phyloP scores from a whole-genome alignment of 352 stramenopile species.

The Phytophthora fragariaefolia region DNA sequence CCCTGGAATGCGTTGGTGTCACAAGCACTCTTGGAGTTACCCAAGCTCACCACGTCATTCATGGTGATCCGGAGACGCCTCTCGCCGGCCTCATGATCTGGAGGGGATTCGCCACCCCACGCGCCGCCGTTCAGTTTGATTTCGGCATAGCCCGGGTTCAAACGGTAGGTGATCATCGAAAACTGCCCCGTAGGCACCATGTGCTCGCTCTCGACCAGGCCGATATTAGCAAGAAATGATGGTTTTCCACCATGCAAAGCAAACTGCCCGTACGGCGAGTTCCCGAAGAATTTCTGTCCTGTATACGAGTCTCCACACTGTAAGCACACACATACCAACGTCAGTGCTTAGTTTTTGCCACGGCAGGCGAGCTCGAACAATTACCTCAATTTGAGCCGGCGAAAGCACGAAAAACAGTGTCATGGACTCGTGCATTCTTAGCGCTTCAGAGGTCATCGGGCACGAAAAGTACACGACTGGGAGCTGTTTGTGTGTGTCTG shows the following conservation, averaged over 20 bases:
- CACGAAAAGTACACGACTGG: conserved; percentile 59
- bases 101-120: conserved; percentile 29
- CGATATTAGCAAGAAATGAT: conserved; percentile 56
- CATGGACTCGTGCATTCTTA: conserved; percentile 60
- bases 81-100: conserved; percentile 12
- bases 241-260: conserved; percentile 63
- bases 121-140: conserved; percentile 51
- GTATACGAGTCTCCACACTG: conserved; percentile 47
- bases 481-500: conserved; percentile 38
- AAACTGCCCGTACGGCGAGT: conserved; percentile 74
- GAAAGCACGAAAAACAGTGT: conserved; percentile 73
- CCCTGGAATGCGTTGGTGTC: conserved; percentile 71
- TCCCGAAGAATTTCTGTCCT: conserved; percentile 75
- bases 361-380: neutral
- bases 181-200: conserved; percentile 32
- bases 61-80: conserved; percentile 50
- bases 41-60: conserved; percentile 56
- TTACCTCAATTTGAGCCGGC: conserved; percentile 52
- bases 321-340: neutral
- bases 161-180: conserved; percentile 52
- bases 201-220: conserved; percentile 44
- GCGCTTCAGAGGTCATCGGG: conserved; percentile 41
- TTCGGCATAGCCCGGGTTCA: conserved; percentile 48
- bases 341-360: conserved; percentile 3
- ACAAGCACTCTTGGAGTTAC: conserved; percentile 58